Evolutionary conservation across 495 filamentous ascomycete species (phyloP), one percentile per base, ranked within the genome.

Genomic region (Aspergillus biplanus): DNA sequence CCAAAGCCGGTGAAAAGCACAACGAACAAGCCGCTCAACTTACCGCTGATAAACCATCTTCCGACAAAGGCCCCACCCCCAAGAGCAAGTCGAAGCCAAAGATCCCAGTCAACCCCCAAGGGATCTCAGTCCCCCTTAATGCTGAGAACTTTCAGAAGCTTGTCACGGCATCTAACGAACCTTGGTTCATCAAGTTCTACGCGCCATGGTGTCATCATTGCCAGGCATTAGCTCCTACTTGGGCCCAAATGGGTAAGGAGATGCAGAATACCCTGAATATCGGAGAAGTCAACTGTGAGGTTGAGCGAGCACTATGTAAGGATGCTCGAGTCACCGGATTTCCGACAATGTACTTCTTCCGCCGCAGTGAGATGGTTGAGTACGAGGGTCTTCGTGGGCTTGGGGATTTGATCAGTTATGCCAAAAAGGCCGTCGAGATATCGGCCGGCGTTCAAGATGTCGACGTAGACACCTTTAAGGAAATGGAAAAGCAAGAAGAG

Each of bases 151-250:
- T 99, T 80, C 89, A 94, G 72, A 89, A 85, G 56, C 78, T 87
- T 33, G 93, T 99, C 31, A 96, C 92, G 5, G 90, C 87, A 70
- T 91, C 93, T 0, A 87, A 90, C 49, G 93, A 98, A 50, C 89
- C 93, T 15, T 99, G 95, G 95, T 97, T 99, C 69, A 87, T 99
- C 76, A 98, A 99, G 72, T 98, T 99, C 73, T 98, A 97, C 74
- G 93, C 91, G 32, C 95, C 95, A 1, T 98, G 95, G 95, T 99
- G 95, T 73, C 85, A 86, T 61, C 95, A 99, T 74, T 99, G 95
- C 74, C 90, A 97, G 72, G 91, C 90, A 16, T 85, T 99, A 82
- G 91, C 90, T 21, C 91, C 96, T 9, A 91, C 87, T 68, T 99
- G 95, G 95, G 80, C 85, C 59, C 89, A 93, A 70, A 89, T 99